Evolutionary conservation across 2,329 filamentous ascomycete species (phyloP).

Genomic region (Diaporthe aspalathi): DNA sequence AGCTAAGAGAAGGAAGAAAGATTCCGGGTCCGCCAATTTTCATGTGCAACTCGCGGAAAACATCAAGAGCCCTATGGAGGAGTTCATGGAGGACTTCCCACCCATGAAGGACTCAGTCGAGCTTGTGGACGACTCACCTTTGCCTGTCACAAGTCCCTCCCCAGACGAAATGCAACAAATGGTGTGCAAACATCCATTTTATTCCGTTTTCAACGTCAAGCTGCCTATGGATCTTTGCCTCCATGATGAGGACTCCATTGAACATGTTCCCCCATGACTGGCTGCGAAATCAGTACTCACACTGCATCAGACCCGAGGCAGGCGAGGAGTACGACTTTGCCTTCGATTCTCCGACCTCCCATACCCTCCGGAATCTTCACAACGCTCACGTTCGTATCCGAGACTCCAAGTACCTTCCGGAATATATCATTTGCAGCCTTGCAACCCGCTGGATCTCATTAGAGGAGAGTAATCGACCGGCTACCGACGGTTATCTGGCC

Average conservation of each 20-base stretch:
- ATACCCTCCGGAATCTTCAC: not conserved
- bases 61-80: too few species aligned
- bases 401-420: not conserved
- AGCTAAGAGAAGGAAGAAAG: too few species aligned
- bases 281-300: not conserved
- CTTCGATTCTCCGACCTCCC: not conserved
- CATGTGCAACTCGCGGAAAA: too few species aligned
- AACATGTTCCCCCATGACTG: not conserved
- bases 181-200: not conserved
- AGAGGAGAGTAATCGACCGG: not conserved
- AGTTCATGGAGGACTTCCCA: not conserved
- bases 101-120: not conserved
- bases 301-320: constrained; percentile 3
- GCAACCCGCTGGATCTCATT: not conserved
- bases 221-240: not conserved
- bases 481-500: not conserved
- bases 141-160: not conserved
- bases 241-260: fast-evolving
- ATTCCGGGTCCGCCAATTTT: too few species aligned
- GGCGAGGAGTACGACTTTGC: constrained; percentile 6
- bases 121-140: not conserved
- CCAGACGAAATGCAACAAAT: not conserved
- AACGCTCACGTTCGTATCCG: not conserved
- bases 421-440: not conserved
- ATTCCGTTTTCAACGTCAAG: not conserved